phyloP scores from a whole-genome alignment of 768 basidiomycete genomes.

The Suillus fuscotomentosus region DNA sequence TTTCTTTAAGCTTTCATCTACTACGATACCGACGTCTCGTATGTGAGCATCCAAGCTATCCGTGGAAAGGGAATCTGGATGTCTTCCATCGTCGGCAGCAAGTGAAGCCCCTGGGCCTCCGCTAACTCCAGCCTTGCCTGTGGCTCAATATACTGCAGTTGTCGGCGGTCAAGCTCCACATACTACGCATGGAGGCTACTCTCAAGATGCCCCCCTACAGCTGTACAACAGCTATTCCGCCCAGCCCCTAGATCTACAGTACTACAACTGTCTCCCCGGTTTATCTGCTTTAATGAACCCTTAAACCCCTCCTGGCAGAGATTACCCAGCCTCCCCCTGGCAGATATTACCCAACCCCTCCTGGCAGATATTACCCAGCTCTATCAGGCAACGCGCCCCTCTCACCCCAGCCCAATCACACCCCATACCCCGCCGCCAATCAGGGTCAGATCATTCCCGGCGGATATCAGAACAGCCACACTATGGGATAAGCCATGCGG shows the following conservation, averaged over 20 bases:
- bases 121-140: neutral
- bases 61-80: slow-evolving; percentile 25
- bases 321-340: slow-evolving; percentile 7
- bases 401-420: slow-evolving; percentile 19
- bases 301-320: neutral
- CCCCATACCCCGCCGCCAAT: slow-evolving; percentile 12
- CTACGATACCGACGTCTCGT: slow-evolving; percentile 19
- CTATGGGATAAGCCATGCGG: slow-evolving; percentile 1
- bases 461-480: slow-evolving; percentile 11
- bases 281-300: neutral
- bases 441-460: slow-evolving; percentile 11
- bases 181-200: slow-evolving; percentile 6
- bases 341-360: neutral
- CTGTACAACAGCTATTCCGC: slow-evolving; percentile 8
- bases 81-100: slow-evolving; percentile 20
- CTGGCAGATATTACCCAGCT: slow-evolving; percentile 9
- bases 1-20: slow-evolving; percentile 22
- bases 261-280: slow-evolving; percentile 6
- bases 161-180: slow-evolving; percentile 7
- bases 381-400: slow-evolving; percentile 3
- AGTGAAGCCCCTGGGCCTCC: neutral
- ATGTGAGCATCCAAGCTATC: slow-evolving; percentile 20
- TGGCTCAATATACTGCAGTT: slow-evolving; percentile 10
- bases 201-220: slow-evolving; percentile 6
- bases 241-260: neutral